phyloP scores from a whole-genome alignment of 352 stramenopile species.

The Phytophthora hibernalis region DNA sequence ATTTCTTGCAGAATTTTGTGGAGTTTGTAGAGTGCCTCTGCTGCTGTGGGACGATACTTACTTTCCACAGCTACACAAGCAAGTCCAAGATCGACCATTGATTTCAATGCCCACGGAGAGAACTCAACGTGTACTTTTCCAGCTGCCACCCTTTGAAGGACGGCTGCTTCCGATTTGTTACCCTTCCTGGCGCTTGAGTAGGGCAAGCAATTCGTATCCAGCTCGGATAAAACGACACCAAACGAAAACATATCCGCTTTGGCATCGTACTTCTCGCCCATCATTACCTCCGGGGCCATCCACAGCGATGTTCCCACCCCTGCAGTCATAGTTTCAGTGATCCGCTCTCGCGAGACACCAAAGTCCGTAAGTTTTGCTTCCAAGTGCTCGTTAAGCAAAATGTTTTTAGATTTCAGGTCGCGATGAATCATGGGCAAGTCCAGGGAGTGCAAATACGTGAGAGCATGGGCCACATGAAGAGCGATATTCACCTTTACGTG shows the following conservation, averaged over 20 bases:
- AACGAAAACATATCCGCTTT: constrained; percentile 60
- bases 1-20: constrained; percentile 36
- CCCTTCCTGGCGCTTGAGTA: constrained; percentile 27
- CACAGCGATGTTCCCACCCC: constrained; percentile 36
- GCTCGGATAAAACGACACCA: constrained; percentile 49
- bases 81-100: constrained; percentile 47
- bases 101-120: constrained; percentile 34
- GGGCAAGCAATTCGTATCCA: constrained; percentile 49
- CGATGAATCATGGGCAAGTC: constrained; percentile 49
- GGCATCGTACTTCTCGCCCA: constrained; percentile 35
- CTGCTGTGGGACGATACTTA: constrained; percentile 47
- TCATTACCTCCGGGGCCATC: constrained; percentile 43
- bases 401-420: constrained; percentile 71
- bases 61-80: constrained; percentile 48
- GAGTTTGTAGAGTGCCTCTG: constrained; percentile 48
- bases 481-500: constrained; percentile 41
- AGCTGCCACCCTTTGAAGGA: constrained; percentile 51
- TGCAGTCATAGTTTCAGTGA: constrained; percentile 32
- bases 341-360: constrained; percentile 16
- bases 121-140: constrained; percentile 53
- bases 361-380: constrained; percentile 56
- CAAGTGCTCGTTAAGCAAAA: constrained; percentile 43
- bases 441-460: constrained; percentile 56
- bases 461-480: constrained; percentile 43
- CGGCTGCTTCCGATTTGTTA: constrained; percentile 36